phyloP scores from a whole-genome alignment of 2,329 filamentous ascomycete species.

The Chrysoporthe deuterocubensis region DNA sequence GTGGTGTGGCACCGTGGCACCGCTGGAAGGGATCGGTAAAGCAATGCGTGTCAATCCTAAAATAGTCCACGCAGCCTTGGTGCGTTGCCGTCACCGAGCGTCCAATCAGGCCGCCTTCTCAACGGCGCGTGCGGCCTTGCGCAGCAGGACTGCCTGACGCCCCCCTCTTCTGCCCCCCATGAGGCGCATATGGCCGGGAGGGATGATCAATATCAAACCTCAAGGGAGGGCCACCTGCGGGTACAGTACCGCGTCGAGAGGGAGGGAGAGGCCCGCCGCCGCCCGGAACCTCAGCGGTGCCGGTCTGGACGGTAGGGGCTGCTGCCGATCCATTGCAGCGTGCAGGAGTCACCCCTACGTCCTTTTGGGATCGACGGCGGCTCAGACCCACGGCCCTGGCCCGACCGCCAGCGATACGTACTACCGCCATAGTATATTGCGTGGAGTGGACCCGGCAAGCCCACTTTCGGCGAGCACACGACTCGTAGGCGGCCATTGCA shows the following conservation, averaged over 20 bases:
- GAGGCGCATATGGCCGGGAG: background rate
- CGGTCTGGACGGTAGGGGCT: slow-evolving; percentile 21
- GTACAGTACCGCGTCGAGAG: background rate
- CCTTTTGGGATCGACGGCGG: slow-evolving; percentile 19
- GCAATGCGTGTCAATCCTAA: slow-evolving; percentile 22
- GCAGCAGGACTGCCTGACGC: background rate
- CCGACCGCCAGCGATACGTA: slow-evolving; percentile 22
- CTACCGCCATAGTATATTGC: background rate
- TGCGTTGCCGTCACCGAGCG: background rate
- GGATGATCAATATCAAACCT: background rate
- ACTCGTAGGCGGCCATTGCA: slow-evolving; percentile 19
- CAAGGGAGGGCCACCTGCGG: background rate
- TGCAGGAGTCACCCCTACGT: background rate
- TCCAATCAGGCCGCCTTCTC: slow-evolving; percentile 4
- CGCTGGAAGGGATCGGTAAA: slow-evolving; percentile 13
- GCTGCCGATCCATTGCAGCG: slow-evolving; percentile 18
- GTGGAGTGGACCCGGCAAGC: slow-evolving; percentile 14
- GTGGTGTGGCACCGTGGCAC: slow-evolving; percentile 14
- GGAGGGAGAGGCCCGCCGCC: slow-evolving; percentile 1
- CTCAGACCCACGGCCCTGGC: slow-evolving; percentile 23
- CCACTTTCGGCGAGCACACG: slow-evolving; percentile 21
- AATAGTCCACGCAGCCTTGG: background rate
- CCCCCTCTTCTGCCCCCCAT: background rate
- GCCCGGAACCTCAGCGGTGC: slow-evolving; percentile 5
- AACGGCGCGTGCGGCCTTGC: background rate